These are phyloP conservation scores for Colletotrichum sp. DNA, from an alignment of 2,329 filamentous ascomycete species.

Conservation along the genomic window DNA sequence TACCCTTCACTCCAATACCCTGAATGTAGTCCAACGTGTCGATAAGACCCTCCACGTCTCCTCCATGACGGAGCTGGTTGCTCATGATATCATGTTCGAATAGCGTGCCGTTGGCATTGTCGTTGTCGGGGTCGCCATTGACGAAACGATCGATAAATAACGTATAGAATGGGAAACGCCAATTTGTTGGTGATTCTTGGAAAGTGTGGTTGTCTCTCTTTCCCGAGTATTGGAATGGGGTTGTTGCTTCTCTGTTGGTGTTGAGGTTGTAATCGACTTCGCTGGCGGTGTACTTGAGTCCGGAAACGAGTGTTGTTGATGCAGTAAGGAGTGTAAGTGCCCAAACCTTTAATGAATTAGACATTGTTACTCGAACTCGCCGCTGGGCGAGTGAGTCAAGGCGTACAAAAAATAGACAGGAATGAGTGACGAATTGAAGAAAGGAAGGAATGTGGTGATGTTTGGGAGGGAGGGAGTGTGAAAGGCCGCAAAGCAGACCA, in stretches of 20 bases:
- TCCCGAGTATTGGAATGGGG: constrained; percentile 63
- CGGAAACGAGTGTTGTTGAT: constrained; percentile 29
- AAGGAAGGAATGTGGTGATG: constrained; percentile 16
- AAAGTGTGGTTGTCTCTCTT: constrained; percentile 60
- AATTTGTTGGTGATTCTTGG: constrained; percentile 61
- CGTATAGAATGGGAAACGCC: constrained; percentile 71
- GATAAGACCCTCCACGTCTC: constrained; percentile 61
- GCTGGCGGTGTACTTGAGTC: constrained; percentile 30
- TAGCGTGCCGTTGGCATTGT: constrained; percentile 64
- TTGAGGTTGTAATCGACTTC: constrained; percentile 64
- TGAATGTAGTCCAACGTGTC: constrained; percentile 69
- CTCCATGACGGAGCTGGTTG: constrained; percentile 68
- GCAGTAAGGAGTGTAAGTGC: constrained; percentile 20
- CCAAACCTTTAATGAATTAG: constrained; percentile 22
- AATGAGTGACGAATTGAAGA: constrained; percentile 21
- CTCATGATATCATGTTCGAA: constrained; percentile 66
- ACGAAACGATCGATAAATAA: constrained; percentile 69
- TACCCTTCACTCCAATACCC: constrained; percentile 67
- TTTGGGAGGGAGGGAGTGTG: constrained; percentile 7
- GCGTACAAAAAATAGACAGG: constrained; percentile 15
- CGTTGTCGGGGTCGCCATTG: constrained; percentile 69
- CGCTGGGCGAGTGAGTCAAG: constrained; percentile 17
- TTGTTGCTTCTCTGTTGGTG: constrained; percentile 58
- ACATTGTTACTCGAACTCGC: constrained; percentile 21
- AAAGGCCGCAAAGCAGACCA: constrained; percentile 21